Evolutionary conservation across 1,139 yeast genomes (phyloP), one percentile per base, ranked within the genome.

Genomic region (Ashbya aceris): DNA sequence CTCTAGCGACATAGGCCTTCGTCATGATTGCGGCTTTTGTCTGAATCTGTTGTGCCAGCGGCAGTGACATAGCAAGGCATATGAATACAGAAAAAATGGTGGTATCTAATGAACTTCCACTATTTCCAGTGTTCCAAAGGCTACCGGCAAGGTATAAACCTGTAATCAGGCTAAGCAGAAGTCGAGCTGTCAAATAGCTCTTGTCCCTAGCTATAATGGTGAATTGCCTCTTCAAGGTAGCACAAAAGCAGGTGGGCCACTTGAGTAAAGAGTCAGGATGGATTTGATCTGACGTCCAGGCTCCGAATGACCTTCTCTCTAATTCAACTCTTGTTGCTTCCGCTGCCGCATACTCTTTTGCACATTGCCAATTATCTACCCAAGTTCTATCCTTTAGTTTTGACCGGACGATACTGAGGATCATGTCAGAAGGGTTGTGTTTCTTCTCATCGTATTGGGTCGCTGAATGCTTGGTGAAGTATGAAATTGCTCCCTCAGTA

Each of bases 361-460:
- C 70, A n/a, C 53, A 46, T 2, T 48, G 48, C 79, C 79, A 74
- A 13, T 64, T 52, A n/a, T 65, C 65, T 51, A 61, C 56, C 77
- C 77, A 74, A 49, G 70, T 66, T n/a, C 36, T 27, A 51, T 53
- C 10, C 53, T 74, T 69, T 7, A 76, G 75, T 49, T 74, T 75
- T 13, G 76, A 76, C 37, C 79, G 79, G 54, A 76, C 75, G 36
- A 71, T 73, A 44, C 74, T 76, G 48, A 76, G 63, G 48, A 77
- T 71, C 54, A 74, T 76, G 56, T 76, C 82, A 17, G 82, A 82
- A 4, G 82, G 82, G 47, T 76, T 76, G 46, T 72, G 79, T 9
- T 29, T 12, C 6, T 6, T 12, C 13, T 29, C 31, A 29, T 12
- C 23, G 23, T 17, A 29, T 29, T 11, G 13, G 13, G 6, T 29